These are phyloP conservation scores for Coniochaeta ligniaria DNA, from an alignment of 2,329 filamentous ascomycete species.

Conservation along the genomic window DNA sequence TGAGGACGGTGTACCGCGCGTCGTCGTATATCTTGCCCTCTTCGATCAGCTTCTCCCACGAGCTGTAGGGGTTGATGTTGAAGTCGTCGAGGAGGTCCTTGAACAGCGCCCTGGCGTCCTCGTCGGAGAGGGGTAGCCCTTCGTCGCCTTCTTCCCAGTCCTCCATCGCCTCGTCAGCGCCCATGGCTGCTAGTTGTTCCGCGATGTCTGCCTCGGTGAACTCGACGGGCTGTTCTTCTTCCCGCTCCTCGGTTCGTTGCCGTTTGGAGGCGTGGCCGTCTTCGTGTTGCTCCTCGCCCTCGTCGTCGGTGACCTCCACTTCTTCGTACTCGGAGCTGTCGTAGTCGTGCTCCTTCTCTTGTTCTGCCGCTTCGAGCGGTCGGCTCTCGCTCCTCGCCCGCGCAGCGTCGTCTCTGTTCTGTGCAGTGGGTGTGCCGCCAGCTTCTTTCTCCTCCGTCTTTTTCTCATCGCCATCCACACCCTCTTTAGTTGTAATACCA, in stretches of 20 bases:
- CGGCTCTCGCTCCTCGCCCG: not conserved
- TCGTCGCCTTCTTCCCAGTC: conserved; percentile 66
- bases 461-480: conserved; percentile 20
- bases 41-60: conserved; percentile 86
- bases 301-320: conserved; percentile 58
- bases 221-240: conserved; percentile 51
- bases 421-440: conserved; percentile 11
- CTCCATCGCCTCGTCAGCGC: conserved; percentile 74
- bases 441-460: conserved; percentile 21
- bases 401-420: not conserved
- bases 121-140: conserved; percentile 62
- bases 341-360: conserved; percentile 31
- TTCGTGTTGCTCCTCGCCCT: conserved; percentile 55
- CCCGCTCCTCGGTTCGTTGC: conserved; percentile 34
- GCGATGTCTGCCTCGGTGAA: conserved; percentile 94
- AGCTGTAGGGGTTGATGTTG: conserved; percentile 75
- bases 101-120: conserved; percentile 73
- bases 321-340: conserved; percentile 73
- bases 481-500: conserved; percentile 12
- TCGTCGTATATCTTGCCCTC: conserved; percentile 79
- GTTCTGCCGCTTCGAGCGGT: conserved; percentile 14
- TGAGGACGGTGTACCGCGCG: conserved; percentile 74
- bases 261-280: conserved; percentile 38
- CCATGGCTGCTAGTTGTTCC: conserved; percentile 85
- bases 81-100: conserved; percentile 80